Conservation (phyloP, 345 rosid species). For the Noccaea bulbosa region DNA sequence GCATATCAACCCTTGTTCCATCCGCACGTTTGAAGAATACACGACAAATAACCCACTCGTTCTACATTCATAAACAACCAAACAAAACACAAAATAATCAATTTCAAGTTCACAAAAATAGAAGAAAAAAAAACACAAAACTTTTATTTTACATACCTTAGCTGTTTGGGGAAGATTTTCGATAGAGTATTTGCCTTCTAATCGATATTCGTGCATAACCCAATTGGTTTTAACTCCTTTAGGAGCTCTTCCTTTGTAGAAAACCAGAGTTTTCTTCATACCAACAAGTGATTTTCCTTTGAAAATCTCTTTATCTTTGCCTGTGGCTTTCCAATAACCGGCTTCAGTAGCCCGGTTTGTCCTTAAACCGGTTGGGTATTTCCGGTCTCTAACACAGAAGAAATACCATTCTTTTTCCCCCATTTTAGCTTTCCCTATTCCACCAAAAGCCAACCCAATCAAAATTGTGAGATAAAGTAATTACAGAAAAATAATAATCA, state of each 20-base stretch:
- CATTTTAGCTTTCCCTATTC: constrained; percentile 42
- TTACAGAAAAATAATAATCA: constrained; percentile 4
- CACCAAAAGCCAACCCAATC: background rate
- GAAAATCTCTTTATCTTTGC: constrained; percentile 64
- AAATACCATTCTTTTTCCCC: constrained; percentile 78
- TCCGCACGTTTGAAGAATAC: constrained; percentile 62
- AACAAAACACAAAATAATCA: background rate
- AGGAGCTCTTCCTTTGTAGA: constrained; percentile 87
- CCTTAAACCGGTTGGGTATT: constrained; percentile 77
- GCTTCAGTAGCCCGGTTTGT: constrained; percentile 65
- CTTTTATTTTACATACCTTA: constrained; percentile 45
- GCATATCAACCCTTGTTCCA: constrained; percentile 57
- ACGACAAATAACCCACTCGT: constrained; percentile 84
- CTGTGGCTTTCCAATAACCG: constrained; percentile 78
- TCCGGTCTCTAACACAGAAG: constrained; percentile 74
- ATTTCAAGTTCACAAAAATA: background rate
- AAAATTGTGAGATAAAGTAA: background rate
- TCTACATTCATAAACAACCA: constrained; percentile 50
- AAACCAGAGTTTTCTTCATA: constrained; percentile 94
- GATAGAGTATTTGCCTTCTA: constrained; percentile 68
- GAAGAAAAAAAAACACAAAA: background rate
- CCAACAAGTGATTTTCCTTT: constrained; percentile 64
- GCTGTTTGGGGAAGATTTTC: constrained; percentile 60
- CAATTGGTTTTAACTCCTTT: constrained; percentile 75
- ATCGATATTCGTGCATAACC: constrained; percentile 89